Conservation (phyloP, 176 grass and related monocot genomes). For the Oryza punctata region DNA sequence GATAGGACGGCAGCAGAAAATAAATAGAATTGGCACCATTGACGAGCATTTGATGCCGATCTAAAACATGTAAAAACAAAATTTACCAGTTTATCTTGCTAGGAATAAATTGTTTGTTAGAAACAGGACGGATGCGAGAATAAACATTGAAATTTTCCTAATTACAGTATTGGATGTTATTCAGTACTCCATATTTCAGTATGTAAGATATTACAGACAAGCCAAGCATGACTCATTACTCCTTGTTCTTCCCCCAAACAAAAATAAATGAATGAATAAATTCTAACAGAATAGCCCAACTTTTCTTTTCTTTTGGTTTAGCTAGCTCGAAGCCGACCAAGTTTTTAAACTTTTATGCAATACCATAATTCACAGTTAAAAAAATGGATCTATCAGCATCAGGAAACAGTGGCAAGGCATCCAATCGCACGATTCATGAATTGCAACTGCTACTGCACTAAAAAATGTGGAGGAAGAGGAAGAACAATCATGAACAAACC, state of each 20-base stretch:
- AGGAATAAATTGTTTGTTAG: conserved; percentile 1
- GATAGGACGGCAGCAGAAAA: background rate
- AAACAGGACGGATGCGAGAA: background rate
- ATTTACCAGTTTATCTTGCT: background rate
- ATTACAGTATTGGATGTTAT: background rate
- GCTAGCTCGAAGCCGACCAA: background rate
- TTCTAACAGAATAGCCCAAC: background rate
- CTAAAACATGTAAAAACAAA: background rate
- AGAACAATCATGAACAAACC: background rate
- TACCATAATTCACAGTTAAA: background rate
- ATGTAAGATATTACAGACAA: background rate
- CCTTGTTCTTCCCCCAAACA: background rate
- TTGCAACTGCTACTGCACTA: background rate
- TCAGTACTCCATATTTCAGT: too few relatives aligned
- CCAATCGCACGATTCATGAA: background rate
- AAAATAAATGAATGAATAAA: background rate
- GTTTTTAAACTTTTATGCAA: background rate
- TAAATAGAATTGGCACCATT: background rate
- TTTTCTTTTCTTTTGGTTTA: background rate
- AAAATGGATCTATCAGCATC: background rate
- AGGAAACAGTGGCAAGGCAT: background rate
- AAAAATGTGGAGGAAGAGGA: background rate
- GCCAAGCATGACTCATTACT: too few relatives aligned
- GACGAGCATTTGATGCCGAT: conserved; percentile 12
- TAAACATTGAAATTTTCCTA: background rate